These are phyloP conservation scores for Didymella arachidicola DNA, from an alignment of 2,329 filamentous ascomycete genomes.

Conservation along the genomic window DNA sequence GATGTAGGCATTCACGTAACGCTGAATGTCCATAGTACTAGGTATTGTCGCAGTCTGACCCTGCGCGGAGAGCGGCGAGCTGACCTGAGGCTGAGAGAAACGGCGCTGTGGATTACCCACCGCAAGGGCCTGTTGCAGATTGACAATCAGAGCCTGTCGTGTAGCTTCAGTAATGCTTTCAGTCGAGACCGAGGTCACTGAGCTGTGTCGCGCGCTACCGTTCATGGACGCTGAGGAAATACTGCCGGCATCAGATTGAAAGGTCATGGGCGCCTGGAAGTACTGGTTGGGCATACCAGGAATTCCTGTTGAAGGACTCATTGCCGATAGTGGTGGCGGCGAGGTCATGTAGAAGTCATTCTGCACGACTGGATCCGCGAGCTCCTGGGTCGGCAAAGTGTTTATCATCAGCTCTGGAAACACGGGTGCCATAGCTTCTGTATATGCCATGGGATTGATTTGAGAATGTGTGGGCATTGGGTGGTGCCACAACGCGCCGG, in stretches of 20 bases:
- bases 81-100: conserved; percentile 66
- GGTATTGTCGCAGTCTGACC: conserved; percentile 69
- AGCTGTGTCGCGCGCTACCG: conserved; percentile 69
- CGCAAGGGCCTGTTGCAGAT: conserved; percentile 66
- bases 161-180: conserved; percentile 73
- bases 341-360: conserved; percentile 79
- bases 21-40: conserved; percentile 83
- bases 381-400: conserved; percentile 79
- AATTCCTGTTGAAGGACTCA: conserved; percentile 73
- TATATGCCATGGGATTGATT: conserved; percentile 71
- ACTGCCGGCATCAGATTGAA: conserved; percentile 71
- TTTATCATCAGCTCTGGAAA: conserved; percentile 74
- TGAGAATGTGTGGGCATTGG: conserved; percentile 71
- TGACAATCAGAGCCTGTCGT: conserved; percentile 68
- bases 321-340: conserved; percentile 75
- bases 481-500: conserved; percentile 51
- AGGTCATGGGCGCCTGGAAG: conserved; percentile 71
- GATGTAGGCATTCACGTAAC: conserved; percentile 89
- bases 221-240: conserved; percentile 73
- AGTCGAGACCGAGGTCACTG: conserved; percentile 66
- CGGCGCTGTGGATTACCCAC: conserved; percentile 63
- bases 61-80: conserved; percentile 58
- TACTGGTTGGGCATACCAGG: conserved; percentile 67
- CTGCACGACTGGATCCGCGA: conserved; percentile 72
- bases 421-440: conserved; percentile 74